Conservation (phyloP, 148 eudicot genomes). For the Cornus florida region DNA sequence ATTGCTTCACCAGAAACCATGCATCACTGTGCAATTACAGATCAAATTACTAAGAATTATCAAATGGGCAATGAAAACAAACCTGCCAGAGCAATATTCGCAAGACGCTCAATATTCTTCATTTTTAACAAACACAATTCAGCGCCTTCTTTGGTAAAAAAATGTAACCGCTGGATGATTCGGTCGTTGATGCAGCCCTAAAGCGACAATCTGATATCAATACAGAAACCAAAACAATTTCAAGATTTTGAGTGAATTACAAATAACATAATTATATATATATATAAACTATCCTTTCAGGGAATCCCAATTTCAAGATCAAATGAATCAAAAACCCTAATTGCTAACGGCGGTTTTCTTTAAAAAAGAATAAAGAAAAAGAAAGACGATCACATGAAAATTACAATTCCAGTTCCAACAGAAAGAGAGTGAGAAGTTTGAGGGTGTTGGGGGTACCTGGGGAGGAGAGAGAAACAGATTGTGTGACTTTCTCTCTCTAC, state of each 20-base stretch:
- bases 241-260: not conserved
- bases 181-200: not conserved
- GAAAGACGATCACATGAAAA: not conserved
- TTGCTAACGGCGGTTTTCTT: too few species aligned
- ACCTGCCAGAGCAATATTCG: slow-evolving; percentile 91
- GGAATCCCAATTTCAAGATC: not conserved
- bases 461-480: not conserved
- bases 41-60: not conserved
- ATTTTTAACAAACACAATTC: slow-evolving; percentile 25
- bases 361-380: too few species aligned
- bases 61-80: slow-evolving; percentile 12
- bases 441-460: not conserved
- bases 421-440: slow-evolving; percentile 3
- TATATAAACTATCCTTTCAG: too few species aligned
- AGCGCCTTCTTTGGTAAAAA: slow-evolving; percentile 5
- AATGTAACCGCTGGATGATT: not conserved
- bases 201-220: not conserved
- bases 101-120: slow-evolving; percentile 77
- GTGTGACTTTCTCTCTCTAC: slow-evolving; percentile 8
- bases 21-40: not conserved
- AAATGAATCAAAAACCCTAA: not conserved
- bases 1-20: not conserved
- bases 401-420: not conserved
- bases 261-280: not conserved
- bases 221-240: not conserved